Conservation (phyloP, 495 filamentous ascomycete species). For the Entonaema liquescens region DNA sequence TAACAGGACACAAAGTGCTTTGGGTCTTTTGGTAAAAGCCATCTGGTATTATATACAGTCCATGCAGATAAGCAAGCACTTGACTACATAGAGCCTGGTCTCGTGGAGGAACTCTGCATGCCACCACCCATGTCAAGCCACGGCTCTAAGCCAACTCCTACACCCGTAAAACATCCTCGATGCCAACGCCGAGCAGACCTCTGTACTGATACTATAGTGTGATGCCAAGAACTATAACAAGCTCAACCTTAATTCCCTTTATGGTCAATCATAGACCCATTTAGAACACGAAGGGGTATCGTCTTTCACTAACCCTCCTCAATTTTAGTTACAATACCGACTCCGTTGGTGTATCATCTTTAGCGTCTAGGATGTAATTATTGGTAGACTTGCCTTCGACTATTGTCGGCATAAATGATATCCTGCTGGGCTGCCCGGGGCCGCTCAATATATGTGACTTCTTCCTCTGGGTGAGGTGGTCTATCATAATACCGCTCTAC, state of each 20-base stretch:
- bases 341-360: neutral
- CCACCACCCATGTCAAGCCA: constrained; percentile 24
- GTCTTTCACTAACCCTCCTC: neutral
- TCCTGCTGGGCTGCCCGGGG: constrained; percentile 49
- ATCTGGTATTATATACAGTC: constrained; percentile 23
- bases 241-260: constrained; percentile 1
- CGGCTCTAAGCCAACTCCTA: constrained; percentile 2
- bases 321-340: neutral
- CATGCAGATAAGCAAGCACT: constrained; percentile 18
- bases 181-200: constrained; percentile 12
- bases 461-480: constrained; percentile 49
- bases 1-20: neutral
- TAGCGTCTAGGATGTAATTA: constrained; percentile 14
- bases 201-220: constrained; percentile 1
- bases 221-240: neutral
- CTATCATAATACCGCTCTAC: constrained; percentile 53
- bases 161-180: constrained; percentile 9
- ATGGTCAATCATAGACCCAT: neutral
- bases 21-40: constrained; percentile 2
- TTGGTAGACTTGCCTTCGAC: constrained; percentile 49
- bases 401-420: constrained; percentile 50
- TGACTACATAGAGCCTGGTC: constrained; percentile 1
- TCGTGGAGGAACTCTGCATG: constrained; percentile 1
- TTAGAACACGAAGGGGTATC: neutral
- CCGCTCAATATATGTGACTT: constrained; percentile 58